Conservation (phyloP, 768 basidiomycete genomes). For the Boletus coccyginus region DNA sequence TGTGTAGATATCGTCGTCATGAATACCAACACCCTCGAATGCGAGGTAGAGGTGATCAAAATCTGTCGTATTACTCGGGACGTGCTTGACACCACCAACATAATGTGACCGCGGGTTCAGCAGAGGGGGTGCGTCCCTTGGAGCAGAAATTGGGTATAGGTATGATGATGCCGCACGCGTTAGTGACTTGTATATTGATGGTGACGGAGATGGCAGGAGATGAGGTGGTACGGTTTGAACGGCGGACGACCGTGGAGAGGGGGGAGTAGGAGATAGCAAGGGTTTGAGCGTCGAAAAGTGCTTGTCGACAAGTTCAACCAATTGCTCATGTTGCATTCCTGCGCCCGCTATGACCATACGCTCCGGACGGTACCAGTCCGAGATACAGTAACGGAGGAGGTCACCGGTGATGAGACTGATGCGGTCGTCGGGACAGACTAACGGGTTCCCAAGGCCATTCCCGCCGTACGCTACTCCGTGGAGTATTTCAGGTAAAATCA, state of each 20-base stretch:
- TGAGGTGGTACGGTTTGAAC: constrained; percentile 48
- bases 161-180: constrained; percentile 77
- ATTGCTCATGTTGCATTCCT: constrained; percentile 85
- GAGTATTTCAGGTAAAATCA: constrained; percentile 87
- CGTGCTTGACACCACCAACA: constrained; percentile 79
- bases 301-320: constrained; percentile 83
- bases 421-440: constrained; percentile 85
- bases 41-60: constrained; percentile 93
- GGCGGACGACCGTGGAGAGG: constrained; percentile 28
- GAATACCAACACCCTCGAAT: constrained; percentile 88
- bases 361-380: constrained; percentile 89
- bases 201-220: constrained; percentile 52
- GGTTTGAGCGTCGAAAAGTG: constrained; percentile 72
- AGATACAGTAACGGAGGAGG: constrained; percentile 61
- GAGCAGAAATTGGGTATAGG: constrained; percentile 44
- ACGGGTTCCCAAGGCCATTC: constrained; percentile 82
- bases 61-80: constrained; percentile 58
- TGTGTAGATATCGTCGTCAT: constrained; percentile 89
- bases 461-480: constrained; percentile 82
- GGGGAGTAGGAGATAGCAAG: constrained; percentile 22
- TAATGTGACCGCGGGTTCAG: constrained; percentile 52
- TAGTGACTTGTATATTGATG: constrained; percentile 61
- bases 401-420: constrained; percentile 63
- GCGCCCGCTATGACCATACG: constrained; percentile 94
- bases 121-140: constrained; percentile 4